These are phyloP conservation scores for Elsinoe ampelina DNA, from an alignment of 2,329 filamentous ascomycete genomes.

Conservation along the genomic window DNA sequence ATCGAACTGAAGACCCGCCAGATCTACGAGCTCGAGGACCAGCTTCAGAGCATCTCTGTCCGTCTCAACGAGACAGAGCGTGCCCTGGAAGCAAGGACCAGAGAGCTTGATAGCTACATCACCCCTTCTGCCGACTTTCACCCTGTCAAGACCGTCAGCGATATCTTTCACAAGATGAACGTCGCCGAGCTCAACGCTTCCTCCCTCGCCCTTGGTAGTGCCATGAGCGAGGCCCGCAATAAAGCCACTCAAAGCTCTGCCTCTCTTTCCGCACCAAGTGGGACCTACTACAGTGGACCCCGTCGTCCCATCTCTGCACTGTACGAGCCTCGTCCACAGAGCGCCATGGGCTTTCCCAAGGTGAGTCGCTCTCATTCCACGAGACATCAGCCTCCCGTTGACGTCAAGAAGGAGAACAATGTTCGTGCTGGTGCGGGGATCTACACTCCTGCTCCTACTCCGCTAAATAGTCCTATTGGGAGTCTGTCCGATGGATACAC, in stretches of 20 bases:
- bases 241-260: not conserved
- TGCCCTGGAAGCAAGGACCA: not conserved
- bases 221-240: not conserved
- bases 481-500: not conserved
- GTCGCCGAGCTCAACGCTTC: conserved; percentile 1
- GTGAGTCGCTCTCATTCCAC: not conserved
- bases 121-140: not conserved
- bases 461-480: not conserved
- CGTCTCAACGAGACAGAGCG: not conserved
- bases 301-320: not conserved
- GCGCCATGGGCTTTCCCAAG: not conserved
- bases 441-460: not conserved
- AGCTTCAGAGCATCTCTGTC: conserved; percentile 4
- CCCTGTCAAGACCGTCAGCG: not conserved
- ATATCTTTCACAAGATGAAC: not conserved
- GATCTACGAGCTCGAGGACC: conserved; percentile 11
- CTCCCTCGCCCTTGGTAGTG: not conserved
- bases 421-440: not conserved
- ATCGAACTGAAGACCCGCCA: not conserved
- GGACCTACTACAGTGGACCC: not conserved
- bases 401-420: not conserved
- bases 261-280: not conserved
- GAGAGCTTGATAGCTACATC: not conserved
- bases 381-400: not conserved
- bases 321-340: not conserved